These are phyloP conservation scores for Crucihimalaya himalaica DNA, from an alignment of 345 rosid genomes.

Conservation along the genomic window DNA sequence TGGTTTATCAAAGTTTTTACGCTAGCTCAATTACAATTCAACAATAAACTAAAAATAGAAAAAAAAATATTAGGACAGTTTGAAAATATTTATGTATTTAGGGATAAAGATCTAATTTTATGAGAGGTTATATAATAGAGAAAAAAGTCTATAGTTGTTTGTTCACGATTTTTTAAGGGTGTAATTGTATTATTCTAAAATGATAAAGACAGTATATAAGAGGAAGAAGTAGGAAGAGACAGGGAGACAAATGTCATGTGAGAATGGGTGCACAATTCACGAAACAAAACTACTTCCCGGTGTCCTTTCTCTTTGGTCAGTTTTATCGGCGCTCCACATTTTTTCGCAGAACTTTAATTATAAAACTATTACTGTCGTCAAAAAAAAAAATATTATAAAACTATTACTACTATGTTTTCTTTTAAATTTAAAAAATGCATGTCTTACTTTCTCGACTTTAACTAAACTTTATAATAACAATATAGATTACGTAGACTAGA, in stretches of 20 bases:
- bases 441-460: no score
- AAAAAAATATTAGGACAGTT: no score
- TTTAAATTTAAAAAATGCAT: background rate
- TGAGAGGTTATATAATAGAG: no score
- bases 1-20: no score
- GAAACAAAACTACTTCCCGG: constrained; percentile 4
- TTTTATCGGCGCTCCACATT: constrained; percentile 29
- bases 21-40: no score
- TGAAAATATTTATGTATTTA: no score
- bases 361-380: background rate
- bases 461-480: no score
- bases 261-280: constrained; percentile 8
- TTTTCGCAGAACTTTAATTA: background rate
- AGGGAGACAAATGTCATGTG: constrained; percentile 32
- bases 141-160: background rate
- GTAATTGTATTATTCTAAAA: background rate
- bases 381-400: no score
- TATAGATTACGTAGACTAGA: no score
- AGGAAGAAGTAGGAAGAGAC: constrained; percentile 7
- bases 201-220: background rate
- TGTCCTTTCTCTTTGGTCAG: constrained; percentile 24
- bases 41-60: no score
- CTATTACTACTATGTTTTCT: background rate
- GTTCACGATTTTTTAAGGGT: background rate
- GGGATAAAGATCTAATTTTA: no score